Conservation (phyloP, 179 eudicot species). For the Beta lomatogona region DNA sequence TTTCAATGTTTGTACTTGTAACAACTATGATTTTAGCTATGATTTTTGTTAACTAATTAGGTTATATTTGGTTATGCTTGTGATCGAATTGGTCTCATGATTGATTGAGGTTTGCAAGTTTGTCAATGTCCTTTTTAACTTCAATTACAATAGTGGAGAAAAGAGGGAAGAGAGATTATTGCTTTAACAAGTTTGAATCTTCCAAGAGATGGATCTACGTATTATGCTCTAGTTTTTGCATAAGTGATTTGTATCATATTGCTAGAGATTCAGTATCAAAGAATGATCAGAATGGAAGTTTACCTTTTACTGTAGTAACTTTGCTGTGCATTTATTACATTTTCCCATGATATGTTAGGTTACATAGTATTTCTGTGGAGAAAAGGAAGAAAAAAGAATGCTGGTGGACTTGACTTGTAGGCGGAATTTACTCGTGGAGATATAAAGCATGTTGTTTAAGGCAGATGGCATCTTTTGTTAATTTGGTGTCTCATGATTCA, state of each 20-base stretch:
- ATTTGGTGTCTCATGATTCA: neutral
- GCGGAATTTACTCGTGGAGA: neutral
- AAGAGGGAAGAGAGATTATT: neutral
- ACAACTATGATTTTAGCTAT: neutral
- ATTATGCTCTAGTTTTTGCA: neutral
- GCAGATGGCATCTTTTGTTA: neutral
- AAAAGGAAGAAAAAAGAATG: neutral
- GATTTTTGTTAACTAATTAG: neutral
- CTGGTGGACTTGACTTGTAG: neutral
- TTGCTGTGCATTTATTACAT: neutral
- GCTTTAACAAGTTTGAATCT: neutral
- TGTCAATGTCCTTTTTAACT: neutral
- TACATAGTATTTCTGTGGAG: neutral
- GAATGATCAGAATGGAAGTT: neutral
- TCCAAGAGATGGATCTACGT: neutral
- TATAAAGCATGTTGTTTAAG: neutral
- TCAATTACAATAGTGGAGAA: neutral
- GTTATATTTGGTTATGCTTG: neutral
- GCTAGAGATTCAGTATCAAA: neutral
- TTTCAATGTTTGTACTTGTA: neutral
- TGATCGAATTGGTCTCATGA: neutral
- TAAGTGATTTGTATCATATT: neutral
- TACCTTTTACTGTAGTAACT: neutral
- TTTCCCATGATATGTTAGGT: neutral
- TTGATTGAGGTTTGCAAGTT: neutral